Base-by-base conservation (phyloP, 2,329 filamentous ascomycete genomes). In the Cercospora zeae-maydis region DNA sequence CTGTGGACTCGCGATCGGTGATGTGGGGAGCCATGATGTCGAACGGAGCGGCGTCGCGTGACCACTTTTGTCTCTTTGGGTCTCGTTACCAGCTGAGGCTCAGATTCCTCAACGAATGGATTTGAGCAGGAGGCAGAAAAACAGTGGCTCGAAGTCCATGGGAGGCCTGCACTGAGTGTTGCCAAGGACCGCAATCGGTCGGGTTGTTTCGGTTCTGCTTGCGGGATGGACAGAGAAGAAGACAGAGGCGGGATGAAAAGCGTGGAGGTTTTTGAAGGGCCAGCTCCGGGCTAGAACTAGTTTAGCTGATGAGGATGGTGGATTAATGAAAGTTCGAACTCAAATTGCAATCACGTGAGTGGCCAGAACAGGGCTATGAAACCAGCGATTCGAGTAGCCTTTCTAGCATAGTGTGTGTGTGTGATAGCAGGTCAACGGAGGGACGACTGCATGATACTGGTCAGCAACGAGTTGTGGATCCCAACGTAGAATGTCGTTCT, bases 121-220 rank as follows among this genome's bases (percentile, higher is more conserved):
- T 65, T 75, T 75, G 58, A 75, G 69, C 7, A 76, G 66, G 0
- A 74, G 70, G 62, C 65, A 71, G 64, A 75, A 76, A 67, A 73
- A 75, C 42, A 70, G 66, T 31, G 64, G 55, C 52, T 69, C 66
- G 65, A 73, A 75, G 19, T 73, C 73, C 73, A 75, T 75, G 58
- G 58, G 64, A 39, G 58, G 62, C 53, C 34, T 42, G 21, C 31
- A 54, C 1, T 13, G 36, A 13, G 19, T 47, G n/a, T n/a, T 13
- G 34, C 19, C 11, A 19, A 45, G 45, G 58, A 60, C 47, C 47
- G 47, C 47, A 34, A 60, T 60, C 49, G 47, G 19, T 54, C 33
- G 39, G 31, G 31, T 21, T 21, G 30, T 14, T 49, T 27, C 21
- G 6, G 42, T 13, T 27, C 24, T 24, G 21, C 42, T 11, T 31